Evolutionary conservation across 2,329 filamentous ascomycete species (phyloP).

Genomic region (Aphanoascus verrucosus): DNA sequence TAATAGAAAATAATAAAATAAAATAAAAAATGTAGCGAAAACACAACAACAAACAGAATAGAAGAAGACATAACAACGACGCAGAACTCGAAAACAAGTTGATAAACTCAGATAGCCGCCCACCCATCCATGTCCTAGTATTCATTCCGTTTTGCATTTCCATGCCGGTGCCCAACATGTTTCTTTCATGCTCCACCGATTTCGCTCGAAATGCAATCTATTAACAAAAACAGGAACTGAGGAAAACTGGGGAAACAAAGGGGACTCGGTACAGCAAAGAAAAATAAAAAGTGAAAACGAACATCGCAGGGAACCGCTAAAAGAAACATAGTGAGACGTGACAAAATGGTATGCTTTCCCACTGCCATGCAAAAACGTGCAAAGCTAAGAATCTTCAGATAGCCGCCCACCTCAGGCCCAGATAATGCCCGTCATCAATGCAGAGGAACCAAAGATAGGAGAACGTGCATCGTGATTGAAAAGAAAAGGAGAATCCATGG

Average conservation of each 20-base stretch:
- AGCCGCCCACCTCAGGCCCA: constrained; percentile 9
- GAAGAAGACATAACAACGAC: constrained; percentile 8
- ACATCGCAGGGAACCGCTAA: not conserved
- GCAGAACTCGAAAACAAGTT: constrained; percentile 7
- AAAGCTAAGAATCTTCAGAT: constrained; percentile 10
- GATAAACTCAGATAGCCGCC: constrained; percentile 18
- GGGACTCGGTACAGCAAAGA: not conserved
- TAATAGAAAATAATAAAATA: not conserved
- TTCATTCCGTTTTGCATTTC: constrained; percentile 11
- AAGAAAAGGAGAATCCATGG: not conserved
- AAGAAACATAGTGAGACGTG: not conserved
- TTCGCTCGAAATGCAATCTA: constrained; percentile 13
- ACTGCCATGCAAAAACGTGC: constrained; percentile 6
- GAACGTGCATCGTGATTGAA: constrained; percentile 9
- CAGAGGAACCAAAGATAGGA: constrained; percentile 1
- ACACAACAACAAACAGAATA: constrained; percentile 2
- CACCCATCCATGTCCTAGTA: constrained; percentile 14
- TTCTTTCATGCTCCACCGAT: constrained; percentile 10
- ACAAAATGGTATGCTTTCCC: not conserved
- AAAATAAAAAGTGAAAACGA: not conserved
- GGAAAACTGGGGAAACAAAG: not conserved
- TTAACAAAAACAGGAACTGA: constrained; percentile 3
- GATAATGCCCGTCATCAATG: constrained; percentile 7
- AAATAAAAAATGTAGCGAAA: constrained; percentile 9
- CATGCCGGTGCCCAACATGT: constrained; percentile 8